Evolutionary conservation across 1,284 basidiomycete genomes (phyloP).

Genomic region (Rhodotorula sp.): DNA sequence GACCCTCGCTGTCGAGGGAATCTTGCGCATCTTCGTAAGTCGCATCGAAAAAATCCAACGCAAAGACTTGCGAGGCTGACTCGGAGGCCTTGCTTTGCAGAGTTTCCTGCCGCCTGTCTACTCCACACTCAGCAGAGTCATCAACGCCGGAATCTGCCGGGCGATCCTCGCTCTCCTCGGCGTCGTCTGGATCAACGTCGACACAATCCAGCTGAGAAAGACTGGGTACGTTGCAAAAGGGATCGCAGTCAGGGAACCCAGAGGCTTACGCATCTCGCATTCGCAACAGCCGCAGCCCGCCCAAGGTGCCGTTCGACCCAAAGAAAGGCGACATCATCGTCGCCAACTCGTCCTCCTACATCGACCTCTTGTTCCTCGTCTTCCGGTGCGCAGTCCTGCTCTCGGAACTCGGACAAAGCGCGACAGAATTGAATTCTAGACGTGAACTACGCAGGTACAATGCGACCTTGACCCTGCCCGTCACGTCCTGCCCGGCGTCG

Average conservation of each 20-base stretch:
- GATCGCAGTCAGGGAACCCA: background rate
- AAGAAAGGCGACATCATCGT: conserved; percentile 45
- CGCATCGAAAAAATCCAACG: background rate
- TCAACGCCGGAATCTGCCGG: conserved; percentile 14
- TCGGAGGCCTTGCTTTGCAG: background rate
- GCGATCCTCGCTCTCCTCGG: conserved; percentile 32
- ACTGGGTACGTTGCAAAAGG: conserved; percentile 11
- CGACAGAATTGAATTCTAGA: no score
- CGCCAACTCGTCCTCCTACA: conserved; percentile 45
- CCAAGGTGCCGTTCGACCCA: conserved; percentile 19
- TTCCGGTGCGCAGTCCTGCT: conserved; percentile 35
- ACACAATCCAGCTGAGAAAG: conserved; percentile 26
- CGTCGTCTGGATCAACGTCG: conserved; percentile 29
- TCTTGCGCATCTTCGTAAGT: conserved; percentile 27
- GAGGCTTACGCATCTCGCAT: background rate
- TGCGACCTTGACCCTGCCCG: conserved; percentile 41
- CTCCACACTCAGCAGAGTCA: background rate
- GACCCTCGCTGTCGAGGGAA: conserved; percentile 25
- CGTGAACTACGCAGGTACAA: conserved; percentile 16
- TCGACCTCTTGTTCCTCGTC: conserved; percentile 46
- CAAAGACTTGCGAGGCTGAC: background rate
- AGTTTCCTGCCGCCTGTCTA: conserved; percentile 17
- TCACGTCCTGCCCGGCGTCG: conserved; percentile 22
- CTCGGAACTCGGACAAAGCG: no score
- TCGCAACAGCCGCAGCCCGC: conserved; percentile 13